A percentile compares a stretch with the other conserved stretches of the same genome.
Evolutionary conservation across 2,329 filamentous ascomycete species (phyloP).

Genomic region (Huntiella savannae): DNA sequence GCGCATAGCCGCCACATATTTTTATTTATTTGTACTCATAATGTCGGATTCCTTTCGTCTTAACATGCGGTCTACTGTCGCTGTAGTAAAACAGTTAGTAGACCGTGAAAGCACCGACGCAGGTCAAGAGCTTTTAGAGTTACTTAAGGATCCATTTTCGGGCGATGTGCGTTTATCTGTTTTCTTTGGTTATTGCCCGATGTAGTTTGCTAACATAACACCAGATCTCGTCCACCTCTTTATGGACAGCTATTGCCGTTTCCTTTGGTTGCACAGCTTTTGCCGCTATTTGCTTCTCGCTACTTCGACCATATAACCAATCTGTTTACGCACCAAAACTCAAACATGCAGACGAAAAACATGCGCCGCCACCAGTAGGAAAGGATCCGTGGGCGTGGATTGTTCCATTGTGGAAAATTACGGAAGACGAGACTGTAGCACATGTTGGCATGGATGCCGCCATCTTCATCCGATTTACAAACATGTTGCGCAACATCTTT

Average conservation of each 20-base stretch:
- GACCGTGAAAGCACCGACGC: constrained; percentile 15
- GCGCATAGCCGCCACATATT: too few species aligned
- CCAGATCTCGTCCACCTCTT: constrained; percentile 26
- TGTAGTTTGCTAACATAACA: neutral
- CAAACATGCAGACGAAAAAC: constrained; percentile 79
- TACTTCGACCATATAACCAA: constrained; percentile 77
- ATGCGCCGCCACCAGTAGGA: constrained; percentile 69
- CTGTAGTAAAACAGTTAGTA: constrained; percentile 2
- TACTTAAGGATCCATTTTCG: constrained; percentile 32
- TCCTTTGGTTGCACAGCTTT: constrained; percentile 57
- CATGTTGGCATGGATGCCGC: constrained; percentile 80
- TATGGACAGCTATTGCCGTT: constrained; percentile 62
- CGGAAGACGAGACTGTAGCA: constrained; percentile 59
- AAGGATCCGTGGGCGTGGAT: constrained; percentile 84
- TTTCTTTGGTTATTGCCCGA: neutral
- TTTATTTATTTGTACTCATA: neutral
- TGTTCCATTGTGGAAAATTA: constrained; percentile 54
- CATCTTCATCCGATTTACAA: constrained; percentile 70
- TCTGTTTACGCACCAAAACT: constrained; percentile 87
- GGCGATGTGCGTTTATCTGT: constrained; percentile 21
- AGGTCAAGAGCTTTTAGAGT: constrained; percentile 26
- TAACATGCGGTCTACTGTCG: neutral
- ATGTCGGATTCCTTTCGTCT: neutral
- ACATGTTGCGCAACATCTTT: constrained; percentile 90
- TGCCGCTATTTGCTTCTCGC: constrained; percentile 65